Percentiles rank a stretch among this genome's conserved stretches.
Evolutionary conservation across 164 flowering plant species (phyloP).

Genomic region (Liquidambar formosana): DNA sequence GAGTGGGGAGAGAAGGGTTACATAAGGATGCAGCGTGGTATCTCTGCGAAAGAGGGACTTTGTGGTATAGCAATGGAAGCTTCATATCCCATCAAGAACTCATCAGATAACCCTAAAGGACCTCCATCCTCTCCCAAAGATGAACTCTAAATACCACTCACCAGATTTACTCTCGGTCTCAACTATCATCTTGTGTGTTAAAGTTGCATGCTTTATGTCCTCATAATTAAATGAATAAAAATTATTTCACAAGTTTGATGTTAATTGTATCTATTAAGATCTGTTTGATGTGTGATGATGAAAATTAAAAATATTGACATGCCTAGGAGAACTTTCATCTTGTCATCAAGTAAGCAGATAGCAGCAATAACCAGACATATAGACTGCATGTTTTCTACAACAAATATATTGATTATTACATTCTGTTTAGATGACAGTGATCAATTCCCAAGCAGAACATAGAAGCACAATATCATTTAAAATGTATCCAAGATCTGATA

Average conservation of each 20-base stretch:
- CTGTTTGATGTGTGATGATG: neutral
- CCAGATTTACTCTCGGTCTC: no score
- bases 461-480: neutral
- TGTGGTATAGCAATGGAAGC: slow-evolving; percentile 92
- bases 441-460: no score
- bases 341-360: no score
- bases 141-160: slow-evolving; percentile 42
- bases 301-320: neutral
- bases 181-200: no score
- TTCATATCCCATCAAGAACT: slow-evolving; percentile 74
- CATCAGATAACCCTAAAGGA: slow-evolving; percentile 31
- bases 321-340: no score
- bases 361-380: neutral
- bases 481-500: neutral
- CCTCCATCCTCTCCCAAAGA: slow-evolving; percentile 38
- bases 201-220: no score
- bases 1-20: slow-evolving; percentile 93
- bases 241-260: neutral
- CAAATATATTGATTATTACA: neutral
- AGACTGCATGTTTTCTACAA: neutral
- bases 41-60: slow-evolving; percentile 47
- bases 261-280: slow-evolving; percentile 2
- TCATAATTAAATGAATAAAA: neutral
- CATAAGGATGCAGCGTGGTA: slow-evolving; percentile 70
- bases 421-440: neutral